Base-by-base conservation (phyloP, 176 grass and related monocot species). In the Alloteropsis semialata region DNA sequence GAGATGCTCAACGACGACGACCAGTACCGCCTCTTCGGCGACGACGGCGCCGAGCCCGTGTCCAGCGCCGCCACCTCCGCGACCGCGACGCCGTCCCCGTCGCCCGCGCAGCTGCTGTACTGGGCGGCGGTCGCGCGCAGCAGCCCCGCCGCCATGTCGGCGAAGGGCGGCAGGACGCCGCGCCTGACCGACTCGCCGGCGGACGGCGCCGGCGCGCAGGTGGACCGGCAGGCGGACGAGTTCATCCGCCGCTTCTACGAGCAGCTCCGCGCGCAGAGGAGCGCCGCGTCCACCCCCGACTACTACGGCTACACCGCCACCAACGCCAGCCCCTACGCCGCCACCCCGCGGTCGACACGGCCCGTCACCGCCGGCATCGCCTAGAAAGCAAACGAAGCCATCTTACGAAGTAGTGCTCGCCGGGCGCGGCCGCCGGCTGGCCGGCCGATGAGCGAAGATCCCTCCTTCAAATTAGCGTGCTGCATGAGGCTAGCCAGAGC, bases 231-330 rank as follows among this genome's bases (percentile, higher is more conserved):
- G 17, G 92, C 92, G 1, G 92, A 94, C 85, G 88, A 89, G 62
- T 94, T 94, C 75, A 94, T 94, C 81, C 66, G 83, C 71, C 79
- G 69, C 27, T 94, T 94, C 79, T 94, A 94, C 89, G 89, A 94
- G 80, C 92, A 94, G 81, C 92, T 94, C 25, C 89, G 92, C 57
- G 87, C 86, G 38, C 92, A 94, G 71, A 69, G 51, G 76, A 94
- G 82, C 45, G 82, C 82, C 41, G 79, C 92, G 2, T 84, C 92
- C 45, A 94, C 92, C 43, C 92, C 92, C 1, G 82, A 88, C 18
- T 86, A 48, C 82, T 37, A 83, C 76, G 59, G 69, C 56, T 43
- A 86, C 76, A 38, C 36, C 49, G 74, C 58, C 64, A 50, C 39
- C 61, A 3, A 7, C 10, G 17, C 57, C 49, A 71, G 81, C 87